phyloP scores from a whole-genome alignment of 495 filamentous ascomycete species.

The Symbiotaphrina buchneri region DNA sequence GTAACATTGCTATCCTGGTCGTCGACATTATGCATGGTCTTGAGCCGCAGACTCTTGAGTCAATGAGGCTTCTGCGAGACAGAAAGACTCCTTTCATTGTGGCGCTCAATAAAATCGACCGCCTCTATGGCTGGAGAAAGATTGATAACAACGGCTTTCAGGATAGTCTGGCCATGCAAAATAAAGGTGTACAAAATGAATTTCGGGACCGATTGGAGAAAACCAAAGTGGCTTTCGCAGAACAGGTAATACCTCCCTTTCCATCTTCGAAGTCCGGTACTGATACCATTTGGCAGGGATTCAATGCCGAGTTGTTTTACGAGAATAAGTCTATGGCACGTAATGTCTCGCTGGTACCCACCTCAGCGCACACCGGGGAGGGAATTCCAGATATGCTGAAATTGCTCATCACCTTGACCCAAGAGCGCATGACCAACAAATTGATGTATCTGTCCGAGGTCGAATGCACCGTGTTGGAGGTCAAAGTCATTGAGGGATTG shows the following conservation, averaged over 20 bases:
- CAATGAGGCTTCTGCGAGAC: slow-evolving; percentile 82
- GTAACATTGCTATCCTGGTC: slow-evolving; percentile 97
- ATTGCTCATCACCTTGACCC: slow-evolving; percentile 72
- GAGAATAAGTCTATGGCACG: slow-evolving; percentile 95
- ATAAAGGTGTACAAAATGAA: slow-evolving; percentile 83
- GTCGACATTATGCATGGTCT: slow-evolving; percentile 99
- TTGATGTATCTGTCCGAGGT: slow-evolving; percentile 98
- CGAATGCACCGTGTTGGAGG: slow-evolving; percentile 93
- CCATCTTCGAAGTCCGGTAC: no score
- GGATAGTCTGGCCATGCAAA: slow-evolving; percentile 73
- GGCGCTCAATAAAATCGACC: slow-evolving; percentile 98
- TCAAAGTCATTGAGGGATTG: slow-evolving; percentile 96
- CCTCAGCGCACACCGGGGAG: slow-evolving; percentile 92
- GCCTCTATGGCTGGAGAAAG: slow-evolving; percentile 94
- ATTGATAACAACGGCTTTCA: slow-evolving; percentile 97
- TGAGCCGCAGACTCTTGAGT: slow-evolving; percentile 94
- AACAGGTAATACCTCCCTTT: slow-evolving; percentile 13
- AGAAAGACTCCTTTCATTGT: slow-evolving; percentile 97
- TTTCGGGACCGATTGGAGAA: slow-evolving; percentile 78
- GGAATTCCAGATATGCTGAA: slow-evolving; percentile 99
- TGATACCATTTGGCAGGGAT: slow-evolving; percentile 51
- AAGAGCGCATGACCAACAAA: slow-evolving; percentile 93
- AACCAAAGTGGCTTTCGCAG: slow-evolving; percentile 81
- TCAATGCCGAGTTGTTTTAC: slow-evolving; percentile 91
- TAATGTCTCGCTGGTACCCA: slow-evolving; percentile 86